Evolutionary conservation across 1,284 basidiomycete genomes (phyloP).

Genomic region (Omphalotus olearius): DNA sequence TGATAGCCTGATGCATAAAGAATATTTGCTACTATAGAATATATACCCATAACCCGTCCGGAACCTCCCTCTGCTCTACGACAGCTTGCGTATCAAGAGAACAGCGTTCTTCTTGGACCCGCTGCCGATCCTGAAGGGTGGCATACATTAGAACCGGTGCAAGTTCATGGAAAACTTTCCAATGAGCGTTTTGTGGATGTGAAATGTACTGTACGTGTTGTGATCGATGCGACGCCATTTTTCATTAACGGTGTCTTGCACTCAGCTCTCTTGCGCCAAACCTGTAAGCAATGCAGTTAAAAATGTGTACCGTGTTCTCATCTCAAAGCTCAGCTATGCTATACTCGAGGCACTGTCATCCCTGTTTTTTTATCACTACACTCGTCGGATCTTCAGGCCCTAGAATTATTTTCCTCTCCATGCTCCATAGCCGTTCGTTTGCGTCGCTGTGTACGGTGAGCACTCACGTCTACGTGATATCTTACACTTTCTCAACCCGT

Average conservation of each 20-base stretch:
- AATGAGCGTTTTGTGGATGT: conserved; percentile 25
- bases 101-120: conserved; percentile 25
- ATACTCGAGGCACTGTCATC: conserved; percentile 37
- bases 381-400: conserved; percentile 27
- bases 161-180: conserved; percentile 29
- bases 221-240: not conserved
- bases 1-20: conserved; percentile 13
- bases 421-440: conserved; percentile 28
- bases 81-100: conserved; percentile 29
- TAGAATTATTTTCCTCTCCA: conserved; percentile 30
- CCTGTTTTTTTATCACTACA: conserved; percentile 29
- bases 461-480: not conserved
- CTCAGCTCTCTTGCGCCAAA: conserved; percentile 31
- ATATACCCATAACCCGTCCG: conserved; percentile 32
- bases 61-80: conserved; percentile 29
- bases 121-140: conserved; percentile 34
- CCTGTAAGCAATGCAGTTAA: conserved; percentile 23
- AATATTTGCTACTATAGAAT: conserved; percentile 28
- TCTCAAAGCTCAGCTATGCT: conserved; percentile 26
- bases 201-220: conserved; percentile 27
- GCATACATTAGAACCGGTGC: conserved; percentile 24
- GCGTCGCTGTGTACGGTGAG: conserved; percentile 27
- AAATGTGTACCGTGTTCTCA: not conserved
- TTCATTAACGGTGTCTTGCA: not conserved
- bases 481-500: not conserved